These are phyloP conservation scores for Cucurbitaria berberidis DNA, from an alignment of 2,329 filamentous ascomycete species.

Conservation along the genomic window DNA sequence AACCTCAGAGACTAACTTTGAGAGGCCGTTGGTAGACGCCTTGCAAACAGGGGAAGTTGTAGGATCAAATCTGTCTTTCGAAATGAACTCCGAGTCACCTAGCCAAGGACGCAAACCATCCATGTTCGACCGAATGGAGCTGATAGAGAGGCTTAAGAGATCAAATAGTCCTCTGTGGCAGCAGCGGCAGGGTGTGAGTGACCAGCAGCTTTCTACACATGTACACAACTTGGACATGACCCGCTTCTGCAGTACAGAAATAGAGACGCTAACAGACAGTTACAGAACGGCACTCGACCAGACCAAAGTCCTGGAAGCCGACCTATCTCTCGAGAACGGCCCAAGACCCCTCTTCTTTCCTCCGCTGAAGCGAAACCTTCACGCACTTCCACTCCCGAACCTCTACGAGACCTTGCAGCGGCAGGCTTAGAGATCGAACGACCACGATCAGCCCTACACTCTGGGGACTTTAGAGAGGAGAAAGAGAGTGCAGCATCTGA, in stretches of 20 bases:
- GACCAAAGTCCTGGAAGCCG: constrained; percentile 19
- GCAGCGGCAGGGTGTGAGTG: constrained; percentile 59
- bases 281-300: constrained; percentile 22
- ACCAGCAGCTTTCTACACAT: background rate
- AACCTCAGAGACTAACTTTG: constrained; percentile 11
- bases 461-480: constrained; percentile 65
- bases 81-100: constrained; percentile 22
- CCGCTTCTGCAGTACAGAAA: background rate
- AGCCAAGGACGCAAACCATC: constrained; percentile 31
- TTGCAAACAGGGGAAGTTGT: constrained; percentile 10
- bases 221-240: background rate
- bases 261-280: constrained; percentile 19
- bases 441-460: constrained; percentile 75
- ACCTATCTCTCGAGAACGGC: constrained; percentile 33
- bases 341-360: constrained; percentile 44
- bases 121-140: constrained; percentile 68
- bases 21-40: constrained; percentile 11
- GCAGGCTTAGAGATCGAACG: constrained; percentile 70
- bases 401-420: constrained; percentile 33
- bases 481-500: constrained; percentile 36
- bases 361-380: constrained; percentile 46
- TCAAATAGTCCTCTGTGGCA: constrained; percentile 78
- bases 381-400: constrained; percentile 35
- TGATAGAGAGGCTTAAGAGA: constrained; percentile 85
- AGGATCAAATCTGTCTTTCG: constrained; percentile 5